Evolutionary conservation across 2,329 filamentous ascomycete genomes (phyloP).

Genomic region (Apiospora rasikravindrae): DNA sequence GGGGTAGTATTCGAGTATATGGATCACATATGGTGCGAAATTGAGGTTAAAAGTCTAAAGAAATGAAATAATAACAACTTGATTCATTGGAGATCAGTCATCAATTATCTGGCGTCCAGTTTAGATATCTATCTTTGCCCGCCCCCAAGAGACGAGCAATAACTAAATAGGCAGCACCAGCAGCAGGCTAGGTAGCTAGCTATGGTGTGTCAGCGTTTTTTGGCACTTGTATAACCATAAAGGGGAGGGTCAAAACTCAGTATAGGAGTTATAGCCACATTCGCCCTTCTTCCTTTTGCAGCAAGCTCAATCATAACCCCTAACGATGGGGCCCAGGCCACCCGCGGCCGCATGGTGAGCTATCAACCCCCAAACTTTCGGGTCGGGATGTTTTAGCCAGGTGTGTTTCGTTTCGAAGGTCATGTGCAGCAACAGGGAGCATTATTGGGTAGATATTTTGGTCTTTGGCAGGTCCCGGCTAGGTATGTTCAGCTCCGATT

Average conservation of each 20-base stretch:
- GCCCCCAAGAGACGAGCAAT: neutral
- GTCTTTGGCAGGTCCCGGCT: neutral
- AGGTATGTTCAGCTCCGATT: too few relatives aligned
- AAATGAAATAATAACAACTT: neutral
- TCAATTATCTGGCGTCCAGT: too few relatives aligned
- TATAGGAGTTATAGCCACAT: neutral
- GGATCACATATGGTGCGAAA: too few relatives aligned
- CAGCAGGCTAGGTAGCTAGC: neutral
- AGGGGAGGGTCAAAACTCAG: neutral
- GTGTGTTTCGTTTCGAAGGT: neutral
- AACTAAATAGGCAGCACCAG: neutral
- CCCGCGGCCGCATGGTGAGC: neutral
- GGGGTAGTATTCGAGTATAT: too few relatives aligned
- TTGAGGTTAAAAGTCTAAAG: too few relatives aligned
- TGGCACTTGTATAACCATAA: neutral
- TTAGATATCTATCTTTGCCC: neutral
- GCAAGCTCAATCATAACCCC: neutral
- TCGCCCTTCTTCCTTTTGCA: neutral
- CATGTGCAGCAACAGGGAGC: neutral
- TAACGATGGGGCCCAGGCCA: neutral
- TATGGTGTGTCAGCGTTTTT: neutral
- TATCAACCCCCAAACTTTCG: neutral
- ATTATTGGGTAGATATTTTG: conserved; percentile 3
- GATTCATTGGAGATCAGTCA: neutral
- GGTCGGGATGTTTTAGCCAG: neutral